phyloP scores from a whole-genome alignment of 2,329 filamentous ascomycete species.

The Beauveria australis region DNA sequence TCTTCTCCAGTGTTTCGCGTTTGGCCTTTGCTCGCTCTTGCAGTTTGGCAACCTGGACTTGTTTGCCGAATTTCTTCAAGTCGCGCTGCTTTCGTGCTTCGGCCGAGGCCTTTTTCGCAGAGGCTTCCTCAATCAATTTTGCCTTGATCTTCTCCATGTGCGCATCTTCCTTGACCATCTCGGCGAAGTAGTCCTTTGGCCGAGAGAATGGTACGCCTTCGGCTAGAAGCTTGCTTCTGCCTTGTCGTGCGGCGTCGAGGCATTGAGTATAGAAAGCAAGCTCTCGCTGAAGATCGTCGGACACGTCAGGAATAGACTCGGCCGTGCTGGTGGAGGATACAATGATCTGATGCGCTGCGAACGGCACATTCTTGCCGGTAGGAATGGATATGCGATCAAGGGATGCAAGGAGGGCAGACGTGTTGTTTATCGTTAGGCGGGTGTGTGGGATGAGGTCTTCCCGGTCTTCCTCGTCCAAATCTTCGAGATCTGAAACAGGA shows the following conservation, averaged over 20 bases:
- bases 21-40: constrained; percentile 92
- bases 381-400: constrained; percentile 70
- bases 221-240: constrained; percentile 64
- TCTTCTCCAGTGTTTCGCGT: constrained; percentile 89
- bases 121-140: constrained; percentile 86
- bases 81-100: constrained; percentile 90
- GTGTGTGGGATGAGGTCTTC: constrained; percentile 86
- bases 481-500: constrained; percentile 78
- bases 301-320: constrained; percentile 66
- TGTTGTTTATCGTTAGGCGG: constrained; percentile 96
- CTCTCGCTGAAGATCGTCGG: constrained; percentile 88
- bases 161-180: constrained; percentile 98
- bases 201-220: constrained; percentile 82
- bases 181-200: constrained; percentile 92
- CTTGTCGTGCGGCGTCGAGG: constrained; percentile 67
- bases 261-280: constrained; percentile 89
- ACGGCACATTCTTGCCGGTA: constrained; percentile 58
- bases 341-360: constrained; percentile 75
- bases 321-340: constrained; percentile 57
- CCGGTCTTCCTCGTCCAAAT: constrained; percentile 67
- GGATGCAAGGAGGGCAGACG: constrained; percentile 70
- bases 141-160: constrained; percentile 97
- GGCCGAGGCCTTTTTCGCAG: constrained; percentile 81
- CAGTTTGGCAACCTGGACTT: constrained; percentile 91
- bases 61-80: constrained; percentile 98